Conservation (phyloP, 23 red algal species). For the Gracilaria vermiculophylla region DNA sequence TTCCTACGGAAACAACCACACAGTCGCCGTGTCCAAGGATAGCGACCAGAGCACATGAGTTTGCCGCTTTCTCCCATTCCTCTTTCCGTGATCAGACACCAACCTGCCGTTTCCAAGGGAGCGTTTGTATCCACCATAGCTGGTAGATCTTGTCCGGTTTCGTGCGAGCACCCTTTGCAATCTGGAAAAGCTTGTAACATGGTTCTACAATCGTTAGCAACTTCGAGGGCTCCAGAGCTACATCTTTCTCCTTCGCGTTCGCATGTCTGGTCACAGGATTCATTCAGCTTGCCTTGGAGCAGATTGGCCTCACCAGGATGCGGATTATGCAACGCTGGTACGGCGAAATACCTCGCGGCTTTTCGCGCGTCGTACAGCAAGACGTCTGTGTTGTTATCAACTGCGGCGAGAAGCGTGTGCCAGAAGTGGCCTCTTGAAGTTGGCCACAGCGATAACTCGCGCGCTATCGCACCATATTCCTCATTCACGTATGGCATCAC, state of each 20-base stretch:
- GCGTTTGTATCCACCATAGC: slow-evolving; percentile 13
- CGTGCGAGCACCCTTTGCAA: slow-evolving; percentile 47
- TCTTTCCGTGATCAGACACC: slow-evolving; percentile 54
- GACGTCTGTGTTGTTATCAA: slow-evolving; percentile 10
- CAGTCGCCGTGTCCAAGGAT: slow-evolving; percentile 27
- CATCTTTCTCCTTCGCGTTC: slow-evolving; percentile 3
- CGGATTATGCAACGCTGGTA: not conserved
- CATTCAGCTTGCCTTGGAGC: not conserved
- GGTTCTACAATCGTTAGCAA: slow-evolving; percentile 17
- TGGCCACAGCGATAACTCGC: slow-evolving; percentile 26
- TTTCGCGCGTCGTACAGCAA: slow-evolving; percentile 19
- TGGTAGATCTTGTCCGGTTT: slow-evolving; percentile 54
- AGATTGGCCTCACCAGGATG: not conserved
- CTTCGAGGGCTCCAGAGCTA: not conserved
- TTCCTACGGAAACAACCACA: slow-evolving; percentile 11
- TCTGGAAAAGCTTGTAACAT: not conserved
- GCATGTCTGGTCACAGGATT: slow-evolving; percentile 23
- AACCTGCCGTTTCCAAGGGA: slow-evolving; percentile 40
- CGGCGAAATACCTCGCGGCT: not conserved
- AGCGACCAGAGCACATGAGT: slow-evolving; percentile 9
- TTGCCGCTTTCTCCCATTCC: slow-evolving; percentile 17
- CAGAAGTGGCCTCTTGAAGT: slow-evolving; percentile 43
- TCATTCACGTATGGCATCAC: slow-evolving; percentile 19
- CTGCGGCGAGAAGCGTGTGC: slow-evolving; percentile 22
- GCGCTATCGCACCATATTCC: slow-evolving; percentile 4